Evolutionary conservation across 2,329 filamentous ascomycete species (phyloP), one percentile per base, ranked within the genome.

Genomic region (Claviceps digitariae): DNA sequence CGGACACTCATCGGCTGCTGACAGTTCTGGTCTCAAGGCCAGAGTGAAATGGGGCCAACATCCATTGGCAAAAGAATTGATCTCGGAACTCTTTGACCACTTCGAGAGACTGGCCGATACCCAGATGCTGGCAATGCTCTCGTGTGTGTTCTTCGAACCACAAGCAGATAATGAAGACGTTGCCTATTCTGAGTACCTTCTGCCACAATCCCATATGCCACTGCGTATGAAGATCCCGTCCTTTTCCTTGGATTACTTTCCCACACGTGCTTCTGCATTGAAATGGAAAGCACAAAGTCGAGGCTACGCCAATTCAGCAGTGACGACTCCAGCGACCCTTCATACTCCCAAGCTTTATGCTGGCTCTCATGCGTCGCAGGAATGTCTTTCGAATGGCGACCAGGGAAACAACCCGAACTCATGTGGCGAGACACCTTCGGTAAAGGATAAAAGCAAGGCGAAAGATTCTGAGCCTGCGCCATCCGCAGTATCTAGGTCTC

Each of bases 41-140:
- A 72, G 81, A 51, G 81, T 86, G 4, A 83, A 82, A 69, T 86
- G 83, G 83, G 83, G 83, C 12, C 69, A 74, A 49, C 82, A 84
- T 60, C 83, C 83, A 4, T 68, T 86, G 48, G 83, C 82, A 1
- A 75, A 73, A 55, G 72, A 74, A n/a, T 73, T 84, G 41, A 80
- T 86, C 52, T 66, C 70, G 56, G 76, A 83, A 54, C 67, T 86
- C n/a, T 83, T 86, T 58, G 68, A 73, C 27, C 74, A 85, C 61
- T 86, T 79, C 61, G 82, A 85, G 63, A 73, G 68, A 51, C 70
- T 75, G 31, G 80, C 76, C 6, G 82, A 86, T 56, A 68, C 84
- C 13, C 83, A 86, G 64, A 86, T 86, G 83, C 63, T 86, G 52
- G 83, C 82, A 9, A 85, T 86, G 81, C 72, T 86, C 29, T 83